Conservation (phyloP, 2,329 filamentous ascomycete genomes). For the Beauveria asiatica region DNA sequence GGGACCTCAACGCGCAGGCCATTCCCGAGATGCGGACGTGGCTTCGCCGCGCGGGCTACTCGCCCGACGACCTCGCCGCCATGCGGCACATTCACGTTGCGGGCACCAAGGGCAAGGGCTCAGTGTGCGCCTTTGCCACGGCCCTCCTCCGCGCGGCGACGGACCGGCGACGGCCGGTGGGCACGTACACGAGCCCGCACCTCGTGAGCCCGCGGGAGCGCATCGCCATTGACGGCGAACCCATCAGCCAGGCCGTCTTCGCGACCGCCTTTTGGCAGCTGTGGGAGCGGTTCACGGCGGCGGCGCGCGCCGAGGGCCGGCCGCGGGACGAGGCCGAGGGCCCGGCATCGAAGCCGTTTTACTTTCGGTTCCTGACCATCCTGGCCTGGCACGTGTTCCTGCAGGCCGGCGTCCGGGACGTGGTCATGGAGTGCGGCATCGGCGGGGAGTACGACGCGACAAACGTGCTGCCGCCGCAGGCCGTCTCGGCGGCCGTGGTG, state of each 20-base stretch:
- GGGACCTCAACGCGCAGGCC: constrained; percentile 57
- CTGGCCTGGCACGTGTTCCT: constrained; percentile 81
- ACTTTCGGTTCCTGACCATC: constrained; percentile 86
- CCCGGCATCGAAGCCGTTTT: constrained; percentile 68
- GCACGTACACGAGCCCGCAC: constrained; percentile 81
- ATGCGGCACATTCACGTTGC: constrained; percentile 68
- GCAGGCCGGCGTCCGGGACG: constrained; percentile 63
- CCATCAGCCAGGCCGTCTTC: constrained; percentile 61
- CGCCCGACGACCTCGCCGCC: constrained; percentile 35
- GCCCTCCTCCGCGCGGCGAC: constrained; percentile 54
- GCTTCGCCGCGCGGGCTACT: constrained; percentile 67
- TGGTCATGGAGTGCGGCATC: constrained; percentile 87
- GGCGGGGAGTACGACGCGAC: constrained; percentile 91
- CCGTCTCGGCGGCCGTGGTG: constrained; percentile 63
- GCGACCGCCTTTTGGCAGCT: constrained; percentile 73
- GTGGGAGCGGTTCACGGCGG: constrained; percentile 55
- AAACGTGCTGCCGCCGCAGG: constrained; percentile 60
- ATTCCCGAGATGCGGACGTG: constrained; percentile 77
- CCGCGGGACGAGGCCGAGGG: constrained; percentile 39
- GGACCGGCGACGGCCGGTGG: constrained; percentile 36
- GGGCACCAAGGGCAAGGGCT: constrained; percentile 92
- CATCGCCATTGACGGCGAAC: constrained; percentile 68
- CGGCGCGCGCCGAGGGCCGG: constrained; percentile 26
- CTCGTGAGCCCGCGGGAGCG: constrained; percentile 76
- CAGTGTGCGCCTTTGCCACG: constrained; percentile 75